Base-by-base conservation (phyloP, 1,139 yeast species). In the Magnusiomyces sp. region DNA sequence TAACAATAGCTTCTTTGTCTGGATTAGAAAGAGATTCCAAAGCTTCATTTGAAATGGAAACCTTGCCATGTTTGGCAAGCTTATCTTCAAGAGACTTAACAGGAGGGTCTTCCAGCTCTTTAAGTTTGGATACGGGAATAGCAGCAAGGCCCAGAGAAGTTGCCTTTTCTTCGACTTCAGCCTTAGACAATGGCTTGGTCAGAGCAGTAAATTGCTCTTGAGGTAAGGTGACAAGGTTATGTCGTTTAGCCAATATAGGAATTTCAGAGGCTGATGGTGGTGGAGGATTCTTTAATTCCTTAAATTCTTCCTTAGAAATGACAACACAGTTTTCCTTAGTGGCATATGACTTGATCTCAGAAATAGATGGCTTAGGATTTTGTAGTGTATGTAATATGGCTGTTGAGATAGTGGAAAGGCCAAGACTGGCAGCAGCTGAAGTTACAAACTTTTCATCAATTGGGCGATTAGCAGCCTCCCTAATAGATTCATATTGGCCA, bases 321-420 rank as follows among this genome's bases (percentile, higher is more conserved):
- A 66, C 51, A 5, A 53, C 52, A 29, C 52, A 48, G 10, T 56
- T 55, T 40, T 55, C 45, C 40, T 50, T 51, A 16, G 52, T 48
- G 5, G 77, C 76, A 43, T 64, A 62, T 6, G 60, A 58, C 5
- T 56, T 49, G 4, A 76, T 50, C 40, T 54, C 58, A 13, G 47
- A 50, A 13, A 53, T 19, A 41, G 59, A 49, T 2, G 62, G 61
- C 40, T 55, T 55, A 23, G 54, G 55, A 23, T 49, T 31, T 13
- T 43, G 43, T 4, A 64, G 53, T 14, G 57, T 41, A 1, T 56
- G 54, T 36, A 61, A 58, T 13, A 66, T 72, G 11, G 51, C 59
- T 1, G 56, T 48, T 11, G 72, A 56, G 16, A 78, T 31, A 0
- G 70, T 63, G 4, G 67, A 61, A 52, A 72, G 60, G 2, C 73